Base-by-base conservation (phyloP, 108 stramenopile species). In the Cyclotella atomus region DNA sequence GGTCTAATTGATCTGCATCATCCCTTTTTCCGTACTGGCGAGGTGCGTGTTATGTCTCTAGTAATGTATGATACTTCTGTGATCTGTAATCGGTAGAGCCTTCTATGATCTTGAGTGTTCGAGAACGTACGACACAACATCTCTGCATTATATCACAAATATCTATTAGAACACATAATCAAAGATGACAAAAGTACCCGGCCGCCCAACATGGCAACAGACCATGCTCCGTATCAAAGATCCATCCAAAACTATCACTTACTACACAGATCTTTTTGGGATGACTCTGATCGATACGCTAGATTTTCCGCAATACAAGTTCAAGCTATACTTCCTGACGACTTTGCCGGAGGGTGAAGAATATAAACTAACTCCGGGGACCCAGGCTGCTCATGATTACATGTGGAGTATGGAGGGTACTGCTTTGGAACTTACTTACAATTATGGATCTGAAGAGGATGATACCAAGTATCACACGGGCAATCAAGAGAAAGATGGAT, bases 141-240 rank as follows among this genome's bases (percentile, higher is more conserved):
- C n/a, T n/a, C n/a, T n/a, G n/a, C n/a, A n/a, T n/a, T n/a, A n/a
- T n/a, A n/a, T n/a, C n/a, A n/a, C n/a, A n/a, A n/a, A n/a, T n/a
- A n/a, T n/a, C n/a, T n/a, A n/a, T n/a, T n/a, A n/a, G n/a, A n/a
- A n/a, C n/a, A n/a, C n/a, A n/a, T n/a, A n/a, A n/a, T n/a, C n/a
- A n/a, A n/a, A n/a, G n/a, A 49, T 32, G 2, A 32, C 56, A n/a
- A 61, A 61, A 61, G 38, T 61, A 19, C 41, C 60, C n/a, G 93
- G 93, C n/a, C 86, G 90, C 3, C 93, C 93, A 30, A 94, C 91
- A 43, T 94, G 93, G 93, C 93, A 94, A 65, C 93, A 94, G 64
- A 91, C 93, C 35, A 94, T 94, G 93, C 76, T 94, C 12, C 89
- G 93, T 20, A 89, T 94, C 59, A 84, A 76, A 54, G 89, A 94